Conservation (phyloP, 169 alveolate species). For the Cryptosporidium muris region DNA sequence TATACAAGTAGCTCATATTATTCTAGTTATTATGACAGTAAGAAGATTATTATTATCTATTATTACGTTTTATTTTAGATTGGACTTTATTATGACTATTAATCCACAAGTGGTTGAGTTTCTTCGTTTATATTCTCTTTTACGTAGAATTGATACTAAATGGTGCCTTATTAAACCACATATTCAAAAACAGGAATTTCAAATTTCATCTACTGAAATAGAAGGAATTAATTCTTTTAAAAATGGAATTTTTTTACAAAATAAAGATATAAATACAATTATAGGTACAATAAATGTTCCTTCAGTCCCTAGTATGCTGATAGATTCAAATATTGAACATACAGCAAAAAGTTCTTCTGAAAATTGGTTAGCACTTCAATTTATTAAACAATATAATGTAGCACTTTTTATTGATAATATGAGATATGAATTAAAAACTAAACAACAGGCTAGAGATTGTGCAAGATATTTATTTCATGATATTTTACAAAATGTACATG, state of each 20-base stretch:
- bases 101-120: constrained; percentile 58
- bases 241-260: not conserved
- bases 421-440: constrained; percentile 48
- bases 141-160: constrained; percentile 58
- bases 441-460: constrained; percentile 69
- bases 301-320: constrained; percentile 43
- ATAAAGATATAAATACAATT: constrained; percentile 21
- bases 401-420: constrained; percentile 51
- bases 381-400: constrained; percentile 57
- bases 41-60: constrained; percentile 45
- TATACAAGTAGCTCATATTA: constrained; percentile 45
- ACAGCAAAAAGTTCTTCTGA: constrained; percentile 68
- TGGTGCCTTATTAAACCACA: constrained; percentile 56
- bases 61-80: constrained; percentile 58
- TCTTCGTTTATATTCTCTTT: constrained; percentile 35
- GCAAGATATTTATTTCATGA: constrained; percentile 48
- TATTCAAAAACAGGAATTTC: constrained; percentile 39
- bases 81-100: constrained; percentile 64
- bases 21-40: constrained; percentile 58
- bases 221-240: not conserved
- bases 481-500: constrained; percentile 45
- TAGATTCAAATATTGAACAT: constrained; percentile 57
- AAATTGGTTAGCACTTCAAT: constrained; percentile 66
- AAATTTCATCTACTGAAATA: constrained; percentile 27
- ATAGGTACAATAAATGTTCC: constrained; percentile 42